Conservation (phyloP, 768 basidiomycete species). For the Lentinula sp. region DNA sequence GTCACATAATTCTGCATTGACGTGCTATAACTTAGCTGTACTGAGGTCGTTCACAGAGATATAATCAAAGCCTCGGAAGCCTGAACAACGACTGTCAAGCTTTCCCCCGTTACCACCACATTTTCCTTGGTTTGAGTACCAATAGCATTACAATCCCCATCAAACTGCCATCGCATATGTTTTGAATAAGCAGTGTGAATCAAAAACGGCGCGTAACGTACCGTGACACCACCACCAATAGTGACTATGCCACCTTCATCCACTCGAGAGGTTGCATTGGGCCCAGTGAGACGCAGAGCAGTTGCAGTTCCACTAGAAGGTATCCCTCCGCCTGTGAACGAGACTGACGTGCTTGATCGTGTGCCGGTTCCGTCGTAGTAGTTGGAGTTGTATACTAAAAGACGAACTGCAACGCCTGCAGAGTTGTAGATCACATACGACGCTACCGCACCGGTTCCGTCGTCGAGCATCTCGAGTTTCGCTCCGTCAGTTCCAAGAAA, state of each 20-base stretch:
- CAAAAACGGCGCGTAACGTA: neutral
- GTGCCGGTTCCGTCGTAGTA: conserved; percentile 27
- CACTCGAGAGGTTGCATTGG: conserved; percentile 23
- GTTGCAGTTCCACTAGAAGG: conserved; percentile 13
- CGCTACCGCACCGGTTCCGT: conserved; percentile 22
- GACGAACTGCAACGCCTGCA: conserved; percentile 17
- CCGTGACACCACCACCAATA: conserved; percentile 25
- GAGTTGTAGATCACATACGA: conserved; percentile 24
- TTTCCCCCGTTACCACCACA: conserved; percentile 15
- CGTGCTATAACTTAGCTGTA: too few species aligned
- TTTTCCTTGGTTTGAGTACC: conserved; percentile 22
- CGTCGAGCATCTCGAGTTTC: conserved; percentile 26
- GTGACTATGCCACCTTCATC: conserved; percentile 25
- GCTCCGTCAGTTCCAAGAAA: conserved; percentile 27
- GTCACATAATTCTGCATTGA: too few species aligned
- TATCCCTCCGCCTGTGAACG: conserved; percentile 20
- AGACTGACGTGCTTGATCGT: conserved; percentile 20
- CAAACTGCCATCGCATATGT: conserved; percentile 11
- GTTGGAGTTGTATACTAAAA: conserved; percentile 28
- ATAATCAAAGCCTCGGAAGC: conserved; percentile 33
- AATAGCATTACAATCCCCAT: conserved; percentile 14
- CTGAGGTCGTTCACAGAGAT: conserved; percentile 12
- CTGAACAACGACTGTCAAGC: conserved; percentile 20
- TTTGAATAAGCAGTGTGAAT: neutral
- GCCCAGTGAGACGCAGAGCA: conserved; percentile 27